phyloP scores from a whole-genome alignment of 164 flowering plant species.

The Protea cynaroides region DNA sequence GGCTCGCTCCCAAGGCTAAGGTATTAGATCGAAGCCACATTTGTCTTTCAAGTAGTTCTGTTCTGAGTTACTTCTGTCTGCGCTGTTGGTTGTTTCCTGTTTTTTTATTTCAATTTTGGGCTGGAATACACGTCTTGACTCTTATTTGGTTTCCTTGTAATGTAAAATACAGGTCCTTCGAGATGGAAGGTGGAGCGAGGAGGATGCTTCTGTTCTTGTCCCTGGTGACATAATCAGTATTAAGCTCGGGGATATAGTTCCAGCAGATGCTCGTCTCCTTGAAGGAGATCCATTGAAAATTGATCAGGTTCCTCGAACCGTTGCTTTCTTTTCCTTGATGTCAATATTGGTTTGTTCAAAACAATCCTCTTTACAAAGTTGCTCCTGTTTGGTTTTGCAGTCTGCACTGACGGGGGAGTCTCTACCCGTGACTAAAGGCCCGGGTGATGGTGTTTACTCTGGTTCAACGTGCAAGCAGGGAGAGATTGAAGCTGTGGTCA shows the following conservation, averaged over 20 bases:
- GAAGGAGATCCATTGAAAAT: slow-evolving; percentile 83
- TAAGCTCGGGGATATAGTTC: slow-evolving; percentile 79
- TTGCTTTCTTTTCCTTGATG: neutral
- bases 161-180: slow-evolving; percentile 49
- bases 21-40: slow-evolving; percentile 22
- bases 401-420: slow-evolving; percentile 90
- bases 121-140: neutral
- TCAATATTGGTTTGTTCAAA: neutral
- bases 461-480: slow-evolving; percentile 92
- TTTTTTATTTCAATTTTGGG: neutral
- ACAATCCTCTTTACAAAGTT: neutral
- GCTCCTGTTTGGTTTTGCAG: slow-evolving; percentile 28
- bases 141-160: neutral
- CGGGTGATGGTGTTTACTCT: slow-evolving; percentile 78
- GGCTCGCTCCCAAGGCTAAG: slow-evolving; percentile 85
- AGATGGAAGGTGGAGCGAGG: slow-evolving; percentile 75
- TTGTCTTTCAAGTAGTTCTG: neutral
- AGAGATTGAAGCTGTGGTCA: slow-evolving; percentile 79
- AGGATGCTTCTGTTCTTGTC: slow-evolving; percentile 71
- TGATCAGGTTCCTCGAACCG: slow-evolving; percentile 49
- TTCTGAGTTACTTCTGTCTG: neutral
- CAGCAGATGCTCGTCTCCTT: slow-evolving; percentile 82
- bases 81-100: neutral
- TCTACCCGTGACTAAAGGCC: slow-evolving; percentile 76
- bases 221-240: slow-evolving; percentile 81